phyloP scores from a whole-genome alignment of 208 protist genomes.

The Crithidia sp. region DNA sequence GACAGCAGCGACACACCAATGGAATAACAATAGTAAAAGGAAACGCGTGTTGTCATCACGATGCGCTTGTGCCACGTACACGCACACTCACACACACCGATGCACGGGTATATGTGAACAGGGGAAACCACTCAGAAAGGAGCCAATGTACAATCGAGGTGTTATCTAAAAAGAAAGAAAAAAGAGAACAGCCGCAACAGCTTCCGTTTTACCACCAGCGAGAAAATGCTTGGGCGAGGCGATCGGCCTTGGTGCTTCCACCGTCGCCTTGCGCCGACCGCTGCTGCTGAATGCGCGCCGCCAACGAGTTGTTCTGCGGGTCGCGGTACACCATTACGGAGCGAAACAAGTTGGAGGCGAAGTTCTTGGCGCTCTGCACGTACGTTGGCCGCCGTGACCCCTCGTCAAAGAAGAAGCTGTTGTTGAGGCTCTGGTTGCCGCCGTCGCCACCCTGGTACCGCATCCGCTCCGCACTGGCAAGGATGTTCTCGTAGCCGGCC shows the following conservation, averaged over 20 bases:
- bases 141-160: no score
- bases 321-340: constrained; percentile 69
- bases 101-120: no score
- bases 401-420: constrained; percentile 68
- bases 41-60: no score
- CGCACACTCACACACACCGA: no score
- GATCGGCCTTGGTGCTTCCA: constrained; percentile 38
- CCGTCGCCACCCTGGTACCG: constrained; percentile 21
- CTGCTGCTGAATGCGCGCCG: constrained; percentile 65
- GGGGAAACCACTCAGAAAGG: no score
- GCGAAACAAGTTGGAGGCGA: constrained; percentile 65
- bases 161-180: background rate
- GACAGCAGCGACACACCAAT: no score
- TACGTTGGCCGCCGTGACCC: constrained; percentile 56
- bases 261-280: constrained; percentile 38
- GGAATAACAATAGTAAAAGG: no score
- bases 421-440: constrained; percentile 33
- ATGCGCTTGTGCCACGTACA: no score
- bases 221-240: constrained; percentile 57
- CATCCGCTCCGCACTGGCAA: constrained; percentile 39
- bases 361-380: constrained; percentile 53
- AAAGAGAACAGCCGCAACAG: background rate
- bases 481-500: constrained; percentile 63
- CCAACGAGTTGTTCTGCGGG: constrained; percentile 54
- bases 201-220: constrained; percentile 66